Percentiles rank a stretch among this genome's conserved stretches.
Conservation (phyloP, 164 flowering plant genomes). For the Euptelea pleiosperma region DNA sequence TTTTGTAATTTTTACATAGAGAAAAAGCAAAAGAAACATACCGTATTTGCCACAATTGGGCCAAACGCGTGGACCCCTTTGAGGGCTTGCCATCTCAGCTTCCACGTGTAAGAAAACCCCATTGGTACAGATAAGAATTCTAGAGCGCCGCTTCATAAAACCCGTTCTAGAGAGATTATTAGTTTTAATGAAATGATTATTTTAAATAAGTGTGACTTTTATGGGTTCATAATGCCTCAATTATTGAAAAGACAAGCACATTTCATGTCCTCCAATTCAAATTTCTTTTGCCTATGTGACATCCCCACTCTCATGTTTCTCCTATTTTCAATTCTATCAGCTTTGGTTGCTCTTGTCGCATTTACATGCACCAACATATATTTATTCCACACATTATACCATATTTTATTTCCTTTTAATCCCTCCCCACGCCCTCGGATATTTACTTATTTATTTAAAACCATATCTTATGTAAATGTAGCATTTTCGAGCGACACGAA, state of each 20-base stretch:
- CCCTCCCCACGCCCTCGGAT: background rate
- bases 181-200: background rate
- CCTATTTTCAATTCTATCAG: constrained; percentile 1
- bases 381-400: background rate
- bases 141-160: no score
- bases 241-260: constrained; percentile 19
- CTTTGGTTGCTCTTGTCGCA: constrained; percentile 18
- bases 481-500: no score
- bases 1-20: no score
- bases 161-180: no score
- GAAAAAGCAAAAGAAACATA: no score
- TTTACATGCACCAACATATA: constrained; percentile 10
- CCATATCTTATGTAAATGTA: no score
- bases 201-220: constrained; percentile 21
- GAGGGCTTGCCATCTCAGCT: no score
- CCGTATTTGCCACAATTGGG: no score
- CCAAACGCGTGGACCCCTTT: no score
- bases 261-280: constrained; percentile 15
- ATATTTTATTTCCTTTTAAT: background rate
- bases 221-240: constrained; percentile 23
- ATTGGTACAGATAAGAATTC: no score
- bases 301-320: constrained; percentile 17
- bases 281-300: constrained; percentile 18
- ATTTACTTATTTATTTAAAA: background rate
- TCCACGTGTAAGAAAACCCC: no score